Evolutionary conservation across 148 eudicot species (phyloP).

Genomic region (Cornus florida): DNA sequence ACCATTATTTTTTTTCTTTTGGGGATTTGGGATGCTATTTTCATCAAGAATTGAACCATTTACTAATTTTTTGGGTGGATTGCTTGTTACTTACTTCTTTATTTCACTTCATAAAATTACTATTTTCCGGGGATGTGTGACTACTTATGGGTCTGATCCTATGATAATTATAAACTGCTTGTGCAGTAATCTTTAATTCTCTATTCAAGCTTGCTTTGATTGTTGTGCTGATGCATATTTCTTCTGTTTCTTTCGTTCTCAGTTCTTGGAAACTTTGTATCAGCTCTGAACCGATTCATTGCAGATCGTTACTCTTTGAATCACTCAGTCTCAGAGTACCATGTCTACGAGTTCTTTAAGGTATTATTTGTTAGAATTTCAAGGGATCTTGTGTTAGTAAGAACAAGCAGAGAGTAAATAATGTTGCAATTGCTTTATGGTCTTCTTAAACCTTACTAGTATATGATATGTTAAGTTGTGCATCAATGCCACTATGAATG

Average conservation of each 20-base stretch:
- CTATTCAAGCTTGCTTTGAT: not conserved
- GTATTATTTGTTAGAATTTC: constrained; percentile 24
- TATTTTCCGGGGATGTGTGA: not conserved
- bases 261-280: constrained; percentile 87
- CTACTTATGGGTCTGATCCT: too few species aligned
- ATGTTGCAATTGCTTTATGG: not conserved
- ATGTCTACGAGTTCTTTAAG: constrained; percentile 82
- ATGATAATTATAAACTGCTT: not conserved
- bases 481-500: not conserved
- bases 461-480: not conserved
- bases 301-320: constrained; percentile 67
- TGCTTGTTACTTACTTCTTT: not conserved
- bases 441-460: not conserved
- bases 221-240: constrained; percentile 13
- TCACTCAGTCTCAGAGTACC: constrained; percentile 76
- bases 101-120: not conserved
- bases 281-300: constrained; percentile 75
- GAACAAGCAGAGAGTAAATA: not conserved
- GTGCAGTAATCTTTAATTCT: not conserved
- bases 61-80: not conserved
- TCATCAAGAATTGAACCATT: not conserved
- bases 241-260: constrained; percentile 28
- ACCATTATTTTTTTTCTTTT: not conserved
- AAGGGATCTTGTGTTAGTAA: not conserved
- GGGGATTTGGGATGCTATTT: not conserved